Evolutionary conservation across 2,329 filamentous ascomycete species (phyloP).

Genomic region (Colletotrichum incanum): DNA sequence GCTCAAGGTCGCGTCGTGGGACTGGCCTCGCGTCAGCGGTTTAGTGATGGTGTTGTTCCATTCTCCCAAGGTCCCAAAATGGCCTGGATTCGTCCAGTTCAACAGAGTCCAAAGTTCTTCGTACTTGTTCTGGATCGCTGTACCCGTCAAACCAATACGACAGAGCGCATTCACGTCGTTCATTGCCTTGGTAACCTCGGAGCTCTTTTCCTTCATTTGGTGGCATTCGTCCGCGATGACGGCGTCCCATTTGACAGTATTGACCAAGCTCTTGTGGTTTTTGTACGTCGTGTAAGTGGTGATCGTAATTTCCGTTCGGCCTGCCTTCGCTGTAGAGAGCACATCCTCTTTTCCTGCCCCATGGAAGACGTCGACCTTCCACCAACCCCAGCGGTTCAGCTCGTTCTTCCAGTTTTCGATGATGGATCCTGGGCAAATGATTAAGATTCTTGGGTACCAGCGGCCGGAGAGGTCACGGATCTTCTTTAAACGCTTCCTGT

Average conservation of each 20-base stretch:
- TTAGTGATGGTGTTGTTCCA: slow-evolving; percentile 86
- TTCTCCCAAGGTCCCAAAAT: slow-evolving; percentile 73
- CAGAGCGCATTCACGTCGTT: slow-evolving; percentile 92
- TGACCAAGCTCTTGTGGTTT: slow-evolving; percentile 80
- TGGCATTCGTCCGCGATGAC: slow-evolving; percentile 97
- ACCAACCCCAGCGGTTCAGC: slow-evolving; percentile 93
- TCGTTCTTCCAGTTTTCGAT: slow-evolving; percentile 95
- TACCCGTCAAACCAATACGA: slow-evolving; percentile 93
- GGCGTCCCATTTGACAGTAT: slow-evolving; percentile 92
- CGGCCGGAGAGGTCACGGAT: slow-evolving; percentile 74
- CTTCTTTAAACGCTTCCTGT: slow-evolving; percentile 89
- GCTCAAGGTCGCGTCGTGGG: slow-evolving; percentile 88
- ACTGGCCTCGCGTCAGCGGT: slow-evolving; percentile 89
- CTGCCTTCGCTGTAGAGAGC: slow-evolving; percentile 80
- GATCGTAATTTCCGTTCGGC: slow-evolving; percentile 90
- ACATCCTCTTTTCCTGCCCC: slow-evolving; percentile 79
- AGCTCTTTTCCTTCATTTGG: slow-evolving; percentile 83
- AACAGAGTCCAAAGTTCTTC: slow-evolving; percentile 96
- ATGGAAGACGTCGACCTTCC: slow-evolving; percentile 89
- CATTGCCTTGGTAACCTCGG: slow-evolving; percentile 88
- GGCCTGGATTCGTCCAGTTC: slow-evolving; percentile 95
- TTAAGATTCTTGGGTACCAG: slow-evolving; percentile 89
- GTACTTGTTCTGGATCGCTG: slow-evolving; percentile 98
- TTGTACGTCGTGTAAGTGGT: slow-evolving; percentile 95
- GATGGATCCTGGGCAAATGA: slow-evolving; percentile 90